A percentile compares a stretch with the other conserved stretches of the same genome.
Evolutionary conservation across 177 flowering plant genomes (phyloP).

Genomic region (Telopea speciosissima): DNA sequence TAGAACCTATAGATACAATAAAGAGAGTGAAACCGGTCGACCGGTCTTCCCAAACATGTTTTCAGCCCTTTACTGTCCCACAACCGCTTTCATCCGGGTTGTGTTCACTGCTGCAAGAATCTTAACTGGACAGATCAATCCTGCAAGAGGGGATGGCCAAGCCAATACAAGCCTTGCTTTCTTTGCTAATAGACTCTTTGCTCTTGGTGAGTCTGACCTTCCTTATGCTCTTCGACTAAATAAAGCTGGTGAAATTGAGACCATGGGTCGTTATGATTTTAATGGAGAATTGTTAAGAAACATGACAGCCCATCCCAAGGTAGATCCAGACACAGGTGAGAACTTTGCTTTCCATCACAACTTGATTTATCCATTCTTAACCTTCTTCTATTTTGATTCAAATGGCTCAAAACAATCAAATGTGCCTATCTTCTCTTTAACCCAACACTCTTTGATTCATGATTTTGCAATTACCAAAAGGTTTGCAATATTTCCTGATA

Average conservation of each 20-base stretch:
- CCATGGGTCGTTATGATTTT: slow-evolving; percentile 57
- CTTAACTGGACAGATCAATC: slow-evolving; percentile 47
- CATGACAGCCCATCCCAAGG: slow-evolving; percentile 90
- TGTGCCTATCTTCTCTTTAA: slow-evolving; percentile 60
- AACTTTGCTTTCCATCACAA: slow-evolving; percentile 59
- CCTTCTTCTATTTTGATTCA: slow-evolving; percentile 43
- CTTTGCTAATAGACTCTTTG: slow-evolving; percentile 45
- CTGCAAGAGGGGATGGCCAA: slow-evolving; percentile 44
- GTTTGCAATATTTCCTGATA: slow-evolving; percentile 56
- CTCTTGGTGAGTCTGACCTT: slow-evolving; percentile 67
- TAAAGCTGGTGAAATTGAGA: slow-evolving; percentile 54
- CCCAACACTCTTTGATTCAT: slow-evolving; percentile 47
- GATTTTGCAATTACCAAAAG: slow-evolving; percentile 71
- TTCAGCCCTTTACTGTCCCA: slow-evolving; percentile 47
- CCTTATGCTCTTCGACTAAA: slow-evolving; percentile 50
- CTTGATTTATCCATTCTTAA: slow-evolving; percentile 54
- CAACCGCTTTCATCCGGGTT: slow-evolving; percentile 37
- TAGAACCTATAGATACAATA: slow-evolving; percentile 48
- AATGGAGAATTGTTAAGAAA: slow-evolving; percentile 43
- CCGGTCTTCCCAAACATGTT: slow-evolving; percentile 51
- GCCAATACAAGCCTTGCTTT: slow-evolving; percentile 74
- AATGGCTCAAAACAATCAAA: slow-evolving; percentile 49
- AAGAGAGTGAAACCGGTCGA: slow-evolving; percentile 40
- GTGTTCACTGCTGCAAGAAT: slow-evolving; percentile 34
- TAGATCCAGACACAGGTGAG: slow-evolving; percentile 55